A percentile compares a stretch with the other conserved stretches of the same genome.
Evolutionary conservation across 1,284 basidiomycete genomes (phyloP).

Genomic region (Limonomyces culmigenus): DNA sequence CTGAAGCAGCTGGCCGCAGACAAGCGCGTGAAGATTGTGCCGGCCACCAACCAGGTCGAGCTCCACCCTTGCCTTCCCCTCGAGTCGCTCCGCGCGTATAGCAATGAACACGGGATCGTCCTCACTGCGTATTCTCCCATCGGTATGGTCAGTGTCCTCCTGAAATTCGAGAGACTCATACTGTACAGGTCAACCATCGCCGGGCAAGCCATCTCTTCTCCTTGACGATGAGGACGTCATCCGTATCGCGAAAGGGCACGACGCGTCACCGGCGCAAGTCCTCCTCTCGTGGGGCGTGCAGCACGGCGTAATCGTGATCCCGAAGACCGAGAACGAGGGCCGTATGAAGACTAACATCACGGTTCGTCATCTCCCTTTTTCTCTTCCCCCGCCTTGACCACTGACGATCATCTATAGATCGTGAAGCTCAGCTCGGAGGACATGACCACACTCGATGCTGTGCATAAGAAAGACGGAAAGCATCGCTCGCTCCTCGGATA

Average conservation of each 20-base stretch:
- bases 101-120: constrained; percentile 32
- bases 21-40: constrained; percentile 22
- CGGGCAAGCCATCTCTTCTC: not conserved
- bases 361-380: not conserved
- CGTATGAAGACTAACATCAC: not conserved
- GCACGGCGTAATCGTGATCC: constrained; percentile 38
- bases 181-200: too few species aligned
- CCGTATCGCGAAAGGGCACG: constrained; percentile 37
- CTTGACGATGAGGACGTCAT: constrained; percentile 38
- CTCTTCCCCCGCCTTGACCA: not conserved
- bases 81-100: constrained; percentile 30
- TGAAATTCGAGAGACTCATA: too few species aligned
- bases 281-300: constrained; percentile 50
- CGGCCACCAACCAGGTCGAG: constrained; percentile 35
- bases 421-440: not conserved
- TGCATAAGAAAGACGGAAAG: constrained; percentile 1
- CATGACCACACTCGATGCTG: not conserved
- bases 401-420: not conserved
- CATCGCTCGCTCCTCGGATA: not conserved
- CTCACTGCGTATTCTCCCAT: constrained; percentile 45
- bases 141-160: too few species aligned
- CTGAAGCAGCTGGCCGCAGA: constrained; percentile 12
- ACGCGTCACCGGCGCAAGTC: constrained; percentile 53
- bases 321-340: constrained; percentile 1
- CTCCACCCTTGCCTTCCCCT: constrained; percentile 33